Evolutionary conservation across 495 filamentous ascomycete species (phyloP).

Genomic region (Pyrenopolyporus hunteri): DNA sequence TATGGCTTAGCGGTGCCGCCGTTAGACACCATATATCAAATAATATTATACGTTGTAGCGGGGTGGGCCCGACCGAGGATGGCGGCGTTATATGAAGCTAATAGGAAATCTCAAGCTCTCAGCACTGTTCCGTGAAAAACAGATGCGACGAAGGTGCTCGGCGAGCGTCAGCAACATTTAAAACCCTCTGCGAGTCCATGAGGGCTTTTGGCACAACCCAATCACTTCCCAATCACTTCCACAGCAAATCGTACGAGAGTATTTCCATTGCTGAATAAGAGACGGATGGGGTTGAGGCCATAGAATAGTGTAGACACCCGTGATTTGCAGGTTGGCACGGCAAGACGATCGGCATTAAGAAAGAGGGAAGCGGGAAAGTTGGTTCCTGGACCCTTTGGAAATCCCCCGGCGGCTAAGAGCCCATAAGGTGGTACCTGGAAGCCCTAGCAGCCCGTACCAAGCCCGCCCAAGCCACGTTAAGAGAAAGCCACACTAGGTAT

Average conservation of each 20-base stretch:
- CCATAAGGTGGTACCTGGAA: constrained; percentile 36
- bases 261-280: constrained; percentile 1
- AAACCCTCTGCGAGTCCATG: constrained; percentile 10
- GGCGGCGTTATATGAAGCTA: not conserved
- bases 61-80: not conserved
- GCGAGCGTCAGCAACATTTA: constrained; percentile 5
- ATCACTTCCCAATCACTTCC: not conserved
- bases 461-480: constrained; percentile 5
- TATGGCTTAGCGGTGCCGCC: not conserved
- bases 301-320: constrained; percentile 1
- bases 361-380: constrained; percentile 34
- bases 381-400: constrained; percentile 14
- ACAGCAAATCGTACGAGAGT: constrained; percentile 19
- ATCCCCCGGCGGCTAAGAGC: no score
- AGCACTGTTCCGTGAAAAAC: constrained; percentile 1
- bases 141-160: not conserved
- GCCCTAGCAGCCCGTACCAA: not conserved
- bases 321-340: constrained; percentile 19
- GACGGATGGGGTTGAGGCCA: constrained; percentile 25
- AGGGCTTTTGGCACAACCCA: not conserved
- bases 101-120: not conserved
- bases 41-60: not conserved
- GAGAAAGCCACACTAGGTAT: not conserved
- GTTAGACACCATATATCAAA: not conserved
- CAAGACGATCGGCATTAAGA: constrained; percentile 40